Base-by-base conservation (phyloP, 768 basidiomycete species). In the Cantharellus anzutake region DNA sequence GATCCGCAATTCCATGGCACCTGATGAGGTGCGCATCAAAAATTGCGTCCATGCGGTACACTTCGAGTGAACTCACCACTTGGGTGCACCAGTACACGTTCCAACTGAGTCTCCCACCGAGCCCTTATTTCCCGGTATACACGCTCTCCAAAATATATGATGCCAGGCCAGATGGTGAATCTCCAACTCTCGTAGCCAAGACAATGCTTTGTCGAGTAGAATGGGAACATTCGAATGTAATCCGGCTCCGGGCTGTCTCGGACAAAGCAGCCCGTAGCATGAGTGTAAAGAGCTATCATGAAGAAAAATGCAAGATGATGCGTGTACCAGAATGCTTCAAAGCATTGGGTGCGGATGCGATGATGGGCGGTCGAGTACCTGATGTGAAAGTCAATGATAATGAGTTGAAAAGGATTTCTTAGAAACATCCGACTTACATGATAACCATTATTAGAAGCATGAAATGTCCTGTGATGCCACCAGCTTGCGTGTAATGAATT, bases 301-400 rank as follows among this genome's bases (percentile, higher is more conserved):
- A 93, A 92, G 74, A 92, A 88, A 76, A 92, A 89, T 5, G 87
- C 88, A 44, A 92, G 80, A 65, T 93, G 92, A 64, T 94, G 92
- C 41, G 91, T 92, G 70, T 92, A 94, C 91, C 91, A 94, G 75
- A 97, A 97, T 1, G 80, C 88, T 70, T 97, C 92, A 71, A 93
- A 96, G 73, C 82, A 87, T 70, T 91, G 87, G 62, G 78, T 70
- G 64, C 92, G 84, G 63, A 97, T 82, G 71, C 86, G 90, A 67
- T 80, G 76, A 71, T 92, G 88, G 2, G 92, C 90, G 29, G 90
- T 92, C 44, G 86, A 80, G 70, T 93, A 94, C 62, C 63, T 64
- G 16, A 59, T 35, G 60, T 58, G 51, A 55, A 57, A 38, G 60
- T 35, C 35, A 63, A 29, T 16, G 56, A 39, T 39, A 41, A 48